Conservation (phyloP, 805 yeast species). For the Yamadazyma ubonensis region DNA sequence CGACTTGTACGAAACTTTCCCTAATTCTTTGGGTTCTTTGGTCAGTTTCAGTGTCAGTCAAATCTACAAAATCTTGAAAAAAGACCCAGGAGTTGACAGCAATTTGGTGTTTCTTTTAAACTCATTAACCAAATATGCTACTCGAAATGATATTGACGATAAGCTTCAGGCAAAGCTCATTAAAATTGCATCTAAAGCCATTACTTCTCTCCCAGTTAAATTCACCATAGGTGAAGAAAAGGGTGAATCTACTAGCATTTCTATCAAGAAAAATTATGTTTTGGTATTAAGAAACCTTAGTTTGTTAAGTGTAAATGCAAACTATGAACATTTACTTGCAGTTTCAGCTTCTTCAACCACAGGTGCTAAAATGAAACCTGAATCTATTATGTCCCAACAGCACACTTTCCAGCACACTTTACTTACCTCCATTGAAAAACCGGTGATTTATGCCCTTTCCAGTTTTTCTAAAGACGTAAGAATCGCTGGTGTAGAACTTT, state of each 20-base stretch:
- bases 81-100: conserved; percentile 24
- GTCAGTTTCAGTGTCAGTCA: conserved; percentile 33
- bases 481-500: conserved; percentile 34
- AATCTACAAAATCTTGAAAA: conserved; percentile 40
- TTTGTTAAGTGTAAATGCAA: conserved; percentile 31
- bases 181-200: conserved; percentile 31
- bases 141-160: conserved; percentile 40
- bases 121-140: conserved; percentile 32
- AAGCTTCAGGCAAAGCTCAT: conserved; percentile 36
- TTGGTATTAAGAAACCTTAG: conserved; percentile 32
- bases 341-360: conserved; percentile 34
- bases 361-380: conserved; percentile 43
- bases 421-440: conserved; percentile 30
- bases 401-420: conserved; percentile 34
- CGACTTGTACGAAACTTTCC: conserved; percentile 38
- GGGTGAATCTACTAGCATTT: conserved; percentile 19
- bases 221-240: conserved; percentile 18
- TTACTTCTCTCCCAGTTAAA: conserved; percentile 21
- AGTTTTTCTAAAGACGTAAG: conserved; percentile 36
- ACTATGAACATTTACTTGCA: conserved; percentile 39
- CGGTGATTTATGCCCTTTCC: conserved; percentile 28
- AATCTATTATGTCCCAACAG: conserved; percentile 40
- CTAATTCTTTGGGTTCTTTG: conserved; percentile 36
- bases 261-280: conserved; percentile 32
- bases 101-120: conserved; percentile 32